phyloP scores from a whole-genome alignment of 2,329 filamentous ascomycete genomes.

The Exophiala phaeomuriformis region DNA sequence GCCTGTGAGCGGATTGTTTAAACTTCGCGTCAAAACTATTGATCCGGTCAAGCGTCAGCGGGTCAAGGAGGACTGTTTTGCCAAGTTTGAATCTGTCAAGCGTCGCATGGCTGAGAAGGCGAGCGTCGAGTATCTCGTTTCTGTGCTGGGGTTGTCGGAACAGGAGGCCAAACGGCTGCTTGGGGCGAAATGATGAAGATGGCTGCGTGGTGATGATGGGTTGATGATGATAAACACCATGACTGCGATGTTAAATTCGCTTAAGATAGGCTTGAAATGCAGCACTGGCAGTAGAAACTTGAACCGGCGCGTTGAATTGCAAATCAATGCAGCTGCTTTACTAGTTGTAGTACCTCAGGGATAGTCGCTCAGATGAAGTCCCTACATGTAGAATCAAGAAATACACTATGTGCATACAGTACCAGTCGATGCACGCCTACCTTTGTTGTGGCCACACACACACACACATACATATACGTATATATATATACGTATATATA shows the following conservation, averaged over 20 bases:
- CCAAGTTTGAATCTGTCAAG: conserved; percentile 61
- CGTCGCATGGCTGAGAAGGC: conserved; percentile 20
- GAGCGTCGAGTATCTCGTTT: conserved; percentile 22
- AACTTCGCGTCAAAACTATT: conserved; percentile 76
- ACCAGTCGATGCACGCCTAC: not conserved
- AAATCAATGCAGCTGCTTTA: too few relatives aligned
- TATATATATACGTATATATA: not conserved
- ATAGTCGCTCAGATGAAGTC: too few relatives aligned
- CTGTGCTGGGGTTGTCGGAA: conserved; percentile 12
- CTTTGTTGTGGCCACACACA: not conserved
- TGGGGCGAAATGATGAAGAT: conserved; percentile 1
- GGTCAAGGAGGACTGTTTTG: conserved; percentile 66
- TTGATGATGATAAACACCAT: too few relatives aligned
- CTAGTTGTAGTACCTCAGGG: too few relatives aligned
- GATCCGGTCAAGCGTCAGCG: conserved; percentile 57
- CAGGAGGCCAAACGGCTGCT: conserved; percentile 15
- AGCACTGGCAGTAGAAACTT: too few relatives aligned
- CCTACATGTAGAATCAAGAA: too few relatives aligned
- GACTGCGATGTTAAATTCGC: too few relatives aligned
- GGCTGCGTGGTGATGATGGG: too few relatives aligned
- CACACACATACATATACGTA: not conserved
- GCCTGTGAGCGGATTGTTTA: conserved; percentile 80
- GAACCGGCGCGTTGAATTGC: too few relatives aligned
- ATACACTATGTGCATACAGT: too few relatives aligned
- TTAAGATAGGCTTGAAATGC: too few relatives aligned